Base-by-base conservation (phyloP, 495 filamentous ascomycete genomes). In the Lophiotrema nucula region DNA sequence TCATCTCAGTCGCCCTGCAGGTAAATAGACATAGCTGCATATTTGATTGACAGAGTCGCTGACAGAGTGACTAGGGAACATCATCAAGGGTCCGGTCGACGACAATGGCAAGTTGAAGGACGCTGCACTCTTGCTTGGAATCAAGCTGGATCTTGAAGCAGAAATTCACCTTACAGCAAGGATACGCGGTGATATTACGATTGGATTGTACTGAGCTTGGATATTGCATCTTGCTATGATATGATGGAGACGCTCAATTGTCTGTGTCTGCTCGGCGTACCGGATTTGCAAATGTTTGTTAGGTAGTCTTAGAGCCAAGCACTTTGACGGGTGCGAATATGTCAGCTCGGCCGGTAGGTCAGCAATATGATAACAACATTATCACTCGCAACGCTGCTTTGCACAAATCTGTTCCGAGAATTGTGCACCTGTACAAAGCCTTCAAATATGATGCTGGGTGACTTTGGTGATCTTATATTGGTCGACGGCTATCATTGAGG, bases 61-160 rank as follows among this genome's bases (percentile, higher is more conserved):
- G 39, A 43, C 6, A 43, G 39, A 6, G 6, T 6, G 19, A 6
- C 10, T 18, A 43, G 39, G 39, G 39, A 21, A 18, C 41, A 47
- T 77, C 15, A 60, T 77, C 16, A 71, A 68, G 59, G 74, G 74
- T 15, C 69, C 74, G 0, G 68, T 67, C 41, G 73, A 77, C 47
- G 72, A 76, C 10, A 47, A 76, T 27, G 74, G 74, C 31, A 71
- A 75, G 53, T 68, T 74, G 49, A 76, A 74, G 58, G 53, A 70
- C 28, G 72, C 74, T 2, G 73, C 71, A 19, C 67, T 77, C 21
- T 64, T 74, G 23, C 68, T 77, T 47, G 74, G 74, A 35, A 77
- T 77, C 61, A 77, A 77, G 69, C 70, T 77, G 28, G 74, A 77
- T 61, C 48, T 77, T 23, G 74, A 77, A 47, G 74, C 74, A 2